Conservation (phyloP, 768 basidiomycete species). For the Boletellus sp. region DNA sequence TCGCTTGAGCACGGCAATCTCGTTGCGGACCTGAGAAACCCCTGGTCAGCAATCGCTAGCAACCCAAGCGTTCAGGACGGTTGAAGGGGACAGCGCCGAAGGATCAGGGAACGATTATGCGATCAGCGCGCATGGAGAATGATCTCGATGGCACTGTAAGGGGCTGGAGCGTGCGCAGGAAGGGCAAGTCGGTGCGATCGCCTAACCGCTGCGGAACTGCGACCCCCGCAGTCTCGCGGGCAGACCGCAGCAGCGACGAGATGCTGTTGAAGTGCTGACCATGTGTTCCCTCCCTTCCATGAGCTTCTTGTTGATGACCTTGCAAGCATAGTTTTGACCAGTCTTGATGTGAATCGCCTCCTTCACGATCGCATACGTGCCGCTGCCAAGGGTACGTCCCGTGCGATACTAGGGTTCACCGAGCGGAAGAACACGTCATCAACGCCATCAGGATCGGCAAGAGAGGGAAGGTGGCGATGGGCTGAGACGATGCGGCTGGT, state of each 20-base stretch:
- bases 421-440: constrained; percentile 4
- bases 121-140: constrained; percentile 11
- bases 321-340: constrained; percentile 94
- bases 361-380: constrained; percentile 93
- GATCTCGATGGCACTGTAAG: constrained; percentile 8
- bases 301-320: constrained; percentile 98
- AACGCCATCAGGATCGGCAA: constrained; percentile 2
- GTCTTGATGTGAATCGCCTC: constrained; percentile 95
- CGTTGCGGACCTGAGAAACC: constrained; percentile 78
- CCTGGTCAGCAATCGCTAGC: constrained; percentile 8
- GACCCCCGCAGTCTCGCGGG: not conserved
- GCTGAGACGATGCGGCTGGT: not conserved
- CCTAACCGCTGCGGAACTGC: not conserved
- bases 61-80: constrained; percentile 15
- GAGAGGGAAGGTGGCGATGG: constrained; percentile 1
- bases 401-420: constrained; percentile 64
- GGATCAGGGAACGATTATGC: constrained; percentile 2
- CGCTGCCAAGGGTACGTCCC: constrained; percentile 83
- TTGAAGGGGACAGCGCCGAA: not conserved
- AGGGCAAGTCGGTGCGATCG: constrained; percentile 1
- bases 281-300: constrained; percentile 98
- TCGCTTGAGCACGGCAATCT: constrained; percentile 91
- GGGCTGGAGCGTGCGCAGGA: constrained; percentile 1
- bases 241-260: constrained; percentile 8
- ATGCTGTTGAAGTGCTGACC: constrained; percentile 47